These are phyloP conservation scores for Ganoderma boninense DNA, from an alignment of 1,284 basidiomycete species.

Conservation along the genomic window DNA sequence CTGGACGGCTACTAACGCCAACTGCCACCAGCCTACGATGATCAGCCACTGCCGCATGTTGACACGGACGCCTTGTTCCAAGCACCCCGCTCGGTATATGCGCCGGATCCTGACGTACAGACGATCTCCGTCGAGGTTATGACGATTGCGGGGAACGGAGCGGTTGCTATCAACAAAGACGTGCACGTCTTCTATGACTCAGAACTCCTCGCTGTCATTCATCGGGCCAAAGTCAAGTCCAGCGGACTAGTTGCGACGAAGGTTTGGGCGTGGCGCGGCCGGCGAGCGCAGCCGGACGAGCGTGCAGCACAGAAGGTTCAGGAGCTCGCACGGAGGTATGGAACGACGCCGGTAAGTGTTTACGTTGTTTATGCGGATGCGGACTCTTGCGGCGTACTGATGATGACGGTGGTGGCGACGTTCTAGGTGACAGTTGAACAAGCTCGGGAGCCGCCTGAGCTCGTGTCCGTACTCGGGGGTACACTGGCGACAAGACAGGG, in stretches of 20 bases:
- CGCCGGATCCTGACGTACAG: constrained; percentile 49
- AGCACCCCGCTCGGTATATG: constrained; percentile 34
- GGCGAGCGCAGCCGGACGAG: constrained; percentile 56
- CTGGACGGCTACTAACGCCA: background rate
- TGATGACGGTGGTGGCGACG: background rate
- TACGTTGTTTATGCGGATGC: background rate
- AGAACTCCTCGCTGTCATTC: constrained; percentile 72
- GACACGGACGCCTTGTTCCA: constrained; percentile 57
- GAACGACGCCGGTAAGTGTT: constrained; percentile 62
- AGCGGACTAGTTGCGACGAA: constrained; percentile 72
- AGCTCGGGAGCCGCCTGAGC: constrained; percentile 64
- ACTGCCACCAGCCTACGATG: constrained; percentile 45
- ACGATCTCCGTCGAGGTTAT: constrained; percentile 79
- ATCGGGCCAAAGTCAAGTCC: constrained; percentile 69
- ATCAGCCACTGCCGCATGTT: constrained; percentile 57
- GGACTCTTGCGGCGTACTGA: background rate
- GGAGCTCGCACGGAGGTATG: constrained; percentile 76
- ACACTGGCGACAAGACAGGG: constrained; percentile 76
- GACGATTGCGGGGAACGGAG: constrained; percentile 58
- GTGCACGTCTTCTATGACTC: constrained; percentile 72
- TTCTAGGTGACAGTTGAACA: constrained; percentile 61
- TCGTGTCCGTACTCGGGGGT: constrained; percentile 73
- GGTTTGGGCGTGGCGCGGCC: constrained; percentile 80
- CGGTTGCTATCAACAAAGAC: constrained; percentile 52
- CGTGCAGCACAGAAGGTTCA: constrained; percentile 69